Evolutionary conservation across 805 yeast genomes (phyloP), one percentile per base, ranked within the genome.

Genomic region (Candida sithepensis): DNA sequence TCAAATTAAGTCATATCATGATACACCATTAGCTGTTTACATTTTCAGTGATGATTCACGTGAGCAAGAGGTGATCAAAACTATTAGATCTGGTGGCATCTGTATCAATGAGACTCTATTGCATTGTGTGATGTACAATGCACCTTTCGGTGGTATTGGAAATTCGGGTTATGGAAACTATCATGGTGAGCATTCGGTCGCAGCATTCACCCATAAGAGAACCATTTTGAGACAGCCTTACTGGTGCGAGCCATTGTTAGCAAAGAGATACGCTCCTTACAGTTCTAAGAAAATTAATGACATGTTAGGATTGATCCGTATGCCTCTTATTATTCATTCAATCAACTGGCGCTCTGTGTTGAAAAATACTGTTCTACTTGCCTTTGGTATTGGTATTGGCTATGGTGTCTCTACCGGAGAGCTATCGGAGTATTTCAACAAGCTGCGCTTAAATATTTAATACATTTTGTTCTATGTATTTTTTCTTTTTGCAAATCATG

Each of bases 111-210:
- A 90, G n/a, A 74, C 82, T 0, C 44, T 88, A 42, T 51, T 87
- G 58, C 96, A 89, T 52, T 88, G 79, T 39, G 91, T 81, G 1
- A 73, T 85, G 41, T 47, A 43, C 45, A 49, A 74, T 42, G 79
- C 88, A 3, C 97, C 97, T 22, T 92, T 91, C 67, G 98, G 98
- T 30, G 98, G 98, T 21, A 69, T 91, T 47, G 97, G 97, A 13
- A 63, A 63, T 14, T 88, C 96, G 0, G 98, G 98, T 1, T 70
- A 72, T 48, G 97, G 97, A 10, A 68, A 75, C 30, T 90, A 89
- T 67, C 97, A 90, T 61, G 96, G 97, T 3, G 68, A 66, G 51
- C 73, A 68, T 61, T 84, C 90, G 8, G 75, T 82, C 52, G 78
- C 81, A 40, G 72, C 85, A n/a, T 91, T 91, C 60, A 77, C 89